A percentile compares a stretch with the other conserved stretches of the same genome.
These are phyloP conservation scores for Calocybe gangraenosa DNA, from an alignment of 768 basidiomycete species.

Conservation along the genomic window DNA sequence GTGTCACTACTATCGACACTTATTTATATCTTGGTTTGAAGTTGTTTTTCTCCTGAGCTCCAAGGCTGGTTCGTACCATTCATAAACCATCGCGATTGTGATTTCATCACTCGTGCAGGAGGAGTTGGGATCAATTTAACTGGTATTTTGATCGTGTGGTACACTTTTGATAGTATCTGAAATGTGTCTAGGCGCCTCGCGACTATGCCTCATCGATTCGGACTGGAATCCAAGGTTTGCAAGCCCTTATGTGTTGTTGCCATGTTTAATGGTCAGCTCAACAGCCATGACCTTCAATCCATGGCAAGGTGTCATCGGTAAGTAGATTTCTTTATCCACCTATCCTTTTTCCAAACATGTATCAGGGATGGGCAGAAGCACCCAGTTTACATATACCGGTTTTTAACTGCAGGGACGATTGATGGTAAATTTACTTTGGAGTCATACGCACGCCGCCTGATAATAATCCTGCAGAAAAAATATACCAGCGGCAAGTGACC, in stretches of 20 bases:
- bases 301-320: constrained; percentile 97
- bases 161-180: neutral
- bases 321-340: neutral
- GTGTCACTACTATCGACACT: neutral
- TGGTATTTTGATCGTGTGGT: constrained; percentile 22
- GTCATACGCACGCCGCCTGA: too few relatives aligned
- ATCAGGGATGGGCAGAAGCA: constrained; percentile 89
- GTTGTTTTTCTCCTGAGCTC: constrained; percentile 91
- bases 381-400: constrained; percentile 85
- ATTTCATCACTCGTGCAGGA: constrained; percentile 37
- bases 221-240: constrained; percentile 90
- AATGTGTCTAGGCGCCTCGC: constrained; percentile 56
- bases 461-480: constrained; percentile 69
- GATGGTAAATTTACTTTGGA: constrained; percentile 60
- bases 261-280: neutral
- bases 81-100: neutral
- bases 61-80: constrained; percentile 70
- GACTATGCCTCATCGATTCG: constrained; percentile 82
- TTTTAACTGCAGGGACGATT: constrained; percentile 84
- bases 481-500: constrained; percentile 91
- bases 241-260: neutral
- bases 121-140: constrained; percentile 93
- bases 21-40: constrained; percentile 21
- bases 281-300: constrained; percentile 87
- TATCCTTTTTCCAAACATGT: constrained; percentile 9